Base-by-base conservation (phyloP, 2,329 filamentous ascomycete genomes). In the Meredithiella fracta region DNA sequence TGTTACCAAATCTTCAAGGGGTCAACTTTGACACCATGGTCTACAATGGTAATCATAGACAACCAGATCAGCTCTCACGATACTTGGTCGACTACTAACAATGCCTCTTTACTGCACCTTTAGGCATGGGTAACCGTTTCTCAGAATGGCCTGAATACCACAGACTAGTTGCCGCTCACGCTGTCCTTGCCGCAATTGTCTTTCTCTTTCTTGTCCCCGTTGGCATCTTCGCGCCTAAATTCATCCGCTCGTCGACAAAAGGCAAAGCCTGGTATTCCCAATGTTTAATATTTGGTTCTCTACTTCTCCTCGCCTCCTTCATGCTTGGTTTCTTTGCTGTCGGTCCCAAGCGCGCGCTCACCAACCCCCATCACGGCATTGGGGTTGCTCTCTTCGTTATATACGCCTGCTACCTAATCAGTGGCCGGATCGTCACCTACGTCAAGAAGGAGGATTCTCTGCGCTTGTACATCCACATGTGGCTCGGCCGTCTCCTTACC, bases 301-400 rank as follows among this genome's bases (percentile, higher is more conserved):
- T 82, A 17, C 68, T 91, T 56, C 72, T 81, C 5, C 84, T 86
- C 0, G 83, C 83, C 11, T 75, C 86, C 7, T 83, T 94, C 60
- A 73, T 86, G 47, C 72, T 89, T 11, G 86, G 86, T 6, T 90
- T 79, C 69, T 82, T 89, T 62, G 85, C 87, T 9, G 86, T 92
- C 11, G 86, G 86, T 0, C 80, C 82, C 0, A 72, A 75, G 47
- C 75, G 86, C 58, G 85, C 78, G 61, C 69, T 89, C 63, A 82
- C 83, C 7, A 94, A 94, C 65, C 86, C 86, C 0, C 86, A 94
- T 65, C 86, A 94, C 67, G 85, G 84, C 59, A 91, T 92, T 60
- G 86, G 86, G 14, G 73, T 90, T 34, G 84, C 86, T 26, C 79
- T 94, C 49, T 91, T 89, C 64, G 77, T 82, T 47, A 69, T 88